phyloP scores from a whole-genome alignment of 441 rosid species.

The Syzygium syzygioides region DNA sequence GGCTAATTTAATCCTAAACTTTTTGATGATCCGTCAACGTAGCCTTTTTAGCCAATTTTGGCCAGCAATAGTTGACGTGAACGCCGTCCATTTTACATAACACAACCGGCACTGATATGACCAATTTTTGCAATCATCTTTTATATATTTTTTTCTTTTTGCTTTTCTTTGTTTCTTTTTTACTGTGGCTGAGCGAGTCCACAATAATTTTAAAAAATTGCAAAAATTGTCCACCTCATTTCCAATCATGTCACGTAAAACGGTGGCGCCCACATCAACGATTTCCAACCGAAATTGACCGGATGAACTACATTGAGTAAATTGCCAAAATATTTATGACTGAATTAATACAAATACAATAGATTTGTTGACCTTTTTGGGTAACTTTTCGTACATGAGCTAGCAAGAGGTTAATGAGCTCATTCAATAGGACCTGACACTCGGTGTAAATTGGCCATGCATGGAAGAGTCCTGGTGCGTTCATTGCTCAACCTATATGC shows the following conservation, averaged over 20 bases:
- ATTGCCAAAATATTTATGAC: accelerated
- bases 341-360: accelerated
- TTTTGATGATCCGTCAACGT: background rate
- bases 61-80: accelerated
- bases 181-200: background rate
- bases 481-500: background rate
- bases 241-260: accelerated
- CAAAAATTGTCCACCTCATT: accelerated
- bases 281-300: accelerated
- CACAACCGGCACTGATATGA: accelerated
- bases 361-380: accelerated
- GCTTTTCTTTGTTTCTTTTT: background rate
- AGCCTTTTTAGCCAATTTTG: background rate
- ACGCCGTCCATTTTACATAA: accelerated
- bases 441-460: background rate
- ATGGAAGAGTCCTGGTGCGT: background rate
- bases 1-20: accelerated
- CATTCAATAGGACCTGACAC: constrained; percentile 2
- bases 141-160: too few species aligned
- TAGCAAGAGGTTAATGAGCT: background rate
- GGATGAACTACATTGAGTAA: accelerated
- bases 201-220: background rate
- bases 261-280: accelerated
- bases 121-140: background rate
- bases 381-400: background rate